These are phyloP conservation scores for Tylopilus sp. DNA, from an alignment of 768 basidiomycete genomes.

Conservation along the genomic window DNA sequence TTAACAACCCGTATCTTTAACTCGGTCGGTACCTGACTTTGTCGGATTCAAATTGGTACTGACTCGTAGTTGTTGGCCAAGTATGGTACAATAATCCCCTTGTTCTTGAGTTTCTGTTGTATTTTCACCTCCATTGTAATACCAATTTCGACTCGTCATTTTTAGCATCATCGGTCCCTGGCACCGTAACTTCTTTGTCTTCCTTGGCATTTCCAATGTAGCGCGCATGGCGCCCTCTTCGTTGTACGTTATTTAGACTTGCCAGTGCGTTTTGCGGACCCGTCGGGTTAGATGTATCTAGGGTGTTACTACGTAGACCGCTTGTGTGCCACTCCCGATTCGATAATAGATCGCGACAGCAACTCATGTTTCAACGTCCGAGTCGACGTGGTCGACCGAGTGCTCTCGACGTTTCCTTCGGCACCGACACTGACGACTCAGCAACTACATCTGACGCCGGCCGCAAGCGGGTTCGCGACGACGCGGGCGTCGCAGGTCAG, in stretches of 20 bases:
- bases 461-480: slow-evolving; percentile 27
- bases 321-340: background rate
- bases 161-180: slow-evolving; percentile 7
- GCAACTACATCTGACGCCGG: slow-evolving; percentile 23
- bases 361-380: background rate
- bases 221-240: slow-evolving; percentile 5
- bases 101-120: slow-evolving; percentile 2
- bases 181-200: slow-evolving; percentile 10
- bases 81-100: slow-evolving; percentile 15
- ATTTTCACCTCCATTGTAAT: slow-evolving; percentile 14
- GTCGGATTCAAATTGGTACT: background rate
- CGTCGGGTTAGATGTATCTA: slow-evolving; percentile 8
- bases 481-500: slow-evolving; percentile 1
- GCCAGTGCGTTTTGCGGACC: slow-evolving; percentile 13
- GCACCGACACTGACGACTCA: slow-evolving; percentile 33
- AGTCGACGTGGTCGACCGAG: slow-evolving; percentile 39
- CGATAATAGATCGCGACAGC: background rate
- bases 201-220: slow-evolving; percentile 12
- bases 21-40: slow-evolving; percentile 10
- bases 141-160: slow-evolving; percentile 3
- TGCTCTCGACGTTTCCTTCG: slow-evolving; percentile 56
- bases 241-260: slow-evolving; percentile 14
- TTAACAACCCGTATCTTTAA: slow-evolving; percentile 6
- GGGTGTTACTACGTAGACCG: background rate
- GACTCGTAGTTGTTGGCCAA: slow-evolving; percentile 13